Base-by-base conservation (phyloP, 2,329 filamentous ascomycete species). In the Delphinella strobiligena region DNA sequence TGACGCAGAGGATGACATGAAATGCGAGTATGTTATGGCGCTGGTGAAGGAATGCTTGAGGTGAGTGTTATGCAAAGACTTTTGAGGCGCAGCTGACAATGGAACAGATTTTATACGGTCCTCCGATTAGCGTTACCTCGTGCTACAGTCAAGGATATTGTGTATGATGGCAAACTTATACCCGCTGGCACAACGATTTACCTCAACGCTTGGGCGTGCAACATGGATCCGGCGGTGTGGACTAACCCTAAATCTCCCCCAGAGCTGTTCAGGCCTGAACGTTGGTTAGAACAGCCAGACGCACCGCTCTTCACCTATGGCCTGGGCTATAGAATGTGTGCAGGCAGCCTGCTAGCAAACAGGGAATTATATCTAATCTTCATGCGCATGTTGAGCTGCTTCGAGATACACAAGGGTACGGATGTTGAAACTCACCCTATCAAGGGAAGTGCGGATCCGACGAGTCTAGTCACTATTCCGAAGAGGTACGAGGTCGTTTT, bases 131-230 rank as follows among this genome's bases (percentile, higher is more conserved):
- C 73, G 2, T 66, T 81, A 1, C 78, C 78, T 1, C 67, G 76
- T 8, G 72, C 71, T 0, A 77, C 75, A 0, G 70, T 78, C 40
- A 72, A 69, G 46, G 74, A 78, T 38, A 62, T 81, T 2, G 58
- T 61, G 0, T 80, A 79, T 42, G 56, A 76, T 8, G 74, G 69
- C 14, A 66, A 68, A 22, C 52, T 67, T 4, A 77, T 81, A 31
- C 76, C 78, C 1, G 70, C 71, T 33, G 75, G 75, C 0, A 78
- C 74, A 1, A 71, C 78, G 0, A 66, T 80, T 27, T 81, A 79
- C 53, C 58, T 81, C 18, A 82, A 81, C 42, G 72, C 75, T 0
- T 80, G 75, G 76, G 75, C 75, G 2, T 80, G 77, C 49, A 80
- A 81, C 45, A 78, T 78, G 72, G 73, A 78, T 49, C 59, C 66